Percentiles rank a stretch among this genome's conserved stretches.
Conservation (phyloP, 1,284 basidiomycete species). For the Paramarasmius palmivorus region DNA sequence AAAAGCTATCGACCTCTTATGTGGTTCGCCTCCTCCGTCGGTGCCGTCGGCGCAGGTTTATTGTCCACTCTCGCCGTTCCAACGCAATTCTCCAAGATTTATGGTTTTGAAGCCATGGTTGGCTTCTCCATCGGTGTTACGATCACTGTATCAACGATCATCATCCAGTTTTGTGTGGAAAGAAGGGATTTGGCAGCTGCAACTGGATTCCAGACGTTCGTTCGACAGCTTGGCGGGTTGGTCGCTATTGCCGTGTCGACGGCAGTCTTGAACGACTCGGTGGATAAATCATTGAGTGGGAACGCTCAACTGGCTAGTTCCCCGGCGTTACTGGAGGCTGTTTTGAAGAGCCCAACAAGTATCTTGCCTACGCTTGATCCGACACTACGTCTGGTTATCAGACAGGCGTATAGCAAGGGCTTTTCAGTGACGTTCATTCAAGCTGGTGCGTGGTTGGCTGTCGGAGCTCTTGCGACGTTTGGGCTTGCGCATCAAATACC, state of each 20-base stretch:
- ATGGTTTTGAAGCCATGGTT: not conserved
- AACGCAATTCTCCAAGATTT: not conserved
- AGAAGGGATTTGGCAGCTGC: slow-evolving; percentile 1
- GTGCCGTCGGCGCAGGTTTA: not conserved
- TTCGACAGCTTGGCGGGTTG: not conserved
- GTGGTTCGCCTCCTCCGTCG: not conserved
- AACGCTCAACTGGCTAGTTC: not conserved
- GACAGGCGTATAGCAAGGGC: not conserved
- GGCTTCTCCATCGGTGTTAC: slow-evolving; percentile 3
- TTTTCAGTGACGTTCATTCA: not conserved
- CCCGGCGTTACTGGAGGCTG: not conserved
- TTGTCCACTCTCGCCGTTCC: not conserved
- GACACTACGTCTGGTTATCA: not conserved
- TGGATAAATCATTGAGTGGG: not conserved
- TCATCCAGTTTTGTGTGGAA: not conserved
- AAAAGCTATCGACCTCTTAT: slow-evolving; percentile 3
- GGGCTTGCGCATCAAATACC: not conserved
- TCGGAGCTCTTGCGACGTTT: not conserved
- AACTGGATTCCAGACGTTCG: not conserved
- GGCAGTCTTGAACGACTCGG: not conserved
- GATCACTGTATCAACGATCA: not conserved
- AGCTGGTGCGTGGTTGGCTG: not conserved
- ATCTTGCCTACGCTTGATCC: not conserved
- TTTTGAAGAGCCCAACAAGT: not conserved
- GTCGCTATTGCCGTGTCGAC: not conserved